Percentiles rank a stretch among this genome's conserved stretches.
Conservation (phyloP, 176 grass and related monocot genomes). For the Calamus simplicifolius region DNA sequence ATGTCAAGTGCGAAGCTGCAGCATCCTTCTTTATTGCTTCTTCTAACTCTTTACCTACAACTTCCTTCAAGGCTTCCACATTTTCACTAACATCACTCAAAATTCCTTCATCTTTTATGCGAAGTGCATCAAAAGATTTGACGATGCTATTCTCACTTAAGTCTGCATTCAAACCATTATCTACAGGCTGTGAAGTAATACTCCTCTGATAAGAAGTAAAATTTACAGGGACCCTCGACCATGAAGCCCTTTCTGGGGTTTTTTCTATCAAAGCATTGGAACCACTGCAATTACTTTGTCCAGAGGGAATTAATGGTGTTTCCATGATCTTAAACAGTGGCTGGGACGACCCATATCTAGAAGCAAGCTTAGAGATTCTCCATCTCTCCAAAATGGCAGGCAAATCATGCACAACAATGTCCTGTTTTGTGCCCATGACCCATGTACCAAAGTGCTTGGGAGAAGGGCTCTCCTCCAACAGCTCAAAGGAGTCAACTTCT, state of each 20-base stretch:
- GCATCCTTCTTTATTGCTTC: conserved; percentile 5
- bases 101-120: conserved; percentile 34
- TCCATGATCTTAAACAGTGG: conserved; percentile 55
- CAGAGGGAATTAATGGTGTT: conserved; percentile 40
- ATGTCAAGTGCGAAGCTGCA: conserved; percentile 18
- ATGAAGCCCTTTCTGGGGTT: conserved; percentile 36
- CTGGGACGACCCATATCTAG: conserved; percentile 9
- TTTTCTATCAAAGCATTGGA: conserved; percentile 12
- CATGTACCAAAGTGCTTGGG: conserved; percentile 62
- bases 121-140: conserved; percentile 43
- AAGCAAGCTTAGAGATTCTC: conserved; percentile 65
- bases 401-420: conserved; percentile 42
- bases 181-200: conserved; percentile 17
- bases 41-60: background rate
- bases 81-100: conserved; percentile 1
- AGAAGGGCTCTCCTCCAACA: conserved; percentile 82
- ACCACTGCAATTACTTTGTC: conserved; percentile 18
- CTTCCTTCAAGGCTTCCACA: conserved; percentile 2
- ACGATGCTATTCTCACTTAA: conserved; percentile 15
- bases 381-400: conserved; percentile 66
- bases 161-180: conserved; percentile 19
- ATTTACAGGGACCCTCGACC: conserved; percentile 7
- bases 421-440: conserved; percentile 35
- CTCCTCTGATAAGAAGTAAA: conserved; percentile 12
- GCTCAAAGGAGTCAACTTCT: conserved; percentile 73